Base-by-base conservation (phyloP, 1,139 yeast genomes). In the Pichia sp. region DNA sequence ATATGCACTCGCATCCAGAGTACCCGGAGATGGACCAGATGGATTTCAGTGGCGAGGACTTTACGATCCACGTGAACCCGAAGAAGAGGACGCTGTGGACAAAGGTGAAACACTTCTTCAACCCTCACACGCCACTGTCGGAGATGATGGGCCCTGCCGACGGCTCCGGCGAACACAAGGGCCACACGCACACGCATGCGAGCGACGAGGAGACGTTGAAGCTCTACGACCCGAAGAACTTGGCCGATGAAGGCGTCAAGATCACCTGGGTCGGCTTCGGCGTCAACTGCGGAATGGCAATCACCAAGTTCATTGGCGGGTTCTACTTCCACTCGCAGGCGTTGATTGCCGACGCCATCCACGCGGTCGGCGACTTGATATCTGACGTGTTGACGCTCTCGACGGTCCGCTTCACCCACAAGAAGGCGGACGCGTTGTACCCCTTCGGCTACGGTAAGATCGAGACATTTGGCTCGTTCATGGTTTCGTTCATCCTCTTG, bases 391-490 rank as follows among this genome's bases (percentile, higher is more conserved):
- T 93, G 62, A 93, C 99, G 0, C 74, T 93, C 57, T 87, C 93
- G 5, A 92, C 99, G 0, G 97, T 93, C 29, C 84, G 89, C 46
- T 82, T 87, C 51, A 86, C 96, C 2, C 71, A 79, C 10, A 81
- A 80, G 59, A 76, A 81, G n/a, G 90, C 96, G 1, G 75, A 82
- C 19, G 69, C 75, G 6, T 69, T 74, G 30, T 93, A 82, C 67
- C 98, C 98, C 0, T 75, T 86, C 57, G 99, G 99, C 0, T 90
- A 85, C 67, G 99, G 99, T 55, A 90, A 92, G 65, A 78, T 93
- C 50, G 99, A 93, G 71, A 86, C 97, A 2, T 76, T 90, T 34
- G 99, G 99, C 1, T 87, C 98, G 0, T 74, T 92, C 45, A 84
- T 93, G 38, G 98, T 93, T 5, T 86, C 96, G 48, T 82, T 87